Evolutionary conservation across 305 asterid genomes (phyloP).

Genomic region (Fraxinus xanthoxyloides): DNA sequence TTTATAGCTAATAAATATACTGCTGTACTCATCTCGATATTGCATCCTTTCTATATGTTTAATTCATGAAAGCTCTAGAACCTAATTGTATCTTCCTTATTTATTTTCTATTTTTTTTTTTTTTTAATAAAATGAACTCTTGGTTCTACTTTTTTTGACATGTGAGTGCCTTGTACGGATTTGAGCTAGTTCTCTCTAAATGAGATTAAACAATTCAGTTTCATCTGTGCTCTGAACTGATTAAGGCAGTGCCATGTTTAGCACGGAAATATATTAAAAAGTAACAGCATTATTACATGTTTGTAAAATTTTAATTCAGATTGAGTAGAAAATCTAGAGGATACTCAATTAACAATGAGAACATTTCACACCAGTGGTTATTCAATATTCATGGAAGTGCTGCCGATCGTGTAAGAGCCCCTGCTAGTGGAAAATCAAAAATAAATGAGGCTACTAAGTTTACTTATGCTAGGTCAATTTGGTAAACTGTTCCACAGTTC

Average conservation of each 20-base stretch:
- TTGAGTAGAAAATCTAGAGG: neutral
- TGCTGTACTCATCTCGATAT: neutral
- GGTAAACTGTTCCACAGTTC: neutral
- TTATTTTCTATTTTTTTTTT: neutral
- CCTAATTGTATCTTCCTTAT: neutral
- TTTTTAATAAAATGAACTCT: neutral
- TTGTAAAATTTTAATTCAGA: neutral
- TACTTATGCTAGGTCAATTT: neutral
- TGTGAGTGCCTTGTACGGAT: neutral
- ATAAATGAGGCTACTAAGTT: neutral
- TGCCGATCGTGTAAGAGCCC: neutral
- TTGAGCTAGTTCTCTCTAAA: neutral
- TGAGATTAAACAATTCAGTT: neutral
- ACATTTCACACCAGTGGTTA: neutral
- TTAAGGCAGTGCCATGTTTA: neutral
- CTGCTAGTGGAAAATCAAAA: neutral
- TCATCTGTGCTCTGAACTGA: neutral
- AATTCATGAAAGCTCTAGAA: neutral
- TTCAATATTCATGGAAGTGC: neutral
- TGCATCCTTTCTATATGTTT: neutral
- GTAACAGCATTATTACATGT: neutral
- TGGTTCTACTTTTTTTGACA: neutral
- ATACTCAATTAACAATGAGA: neutral
- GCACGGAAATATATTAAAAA: neutral
- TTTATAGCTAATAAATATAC: neutral